Percentiles rank a stretch among this genome's conserved stretches.
Evolutionary conservation across 2,329 filamentous ascomycete genomes (phyloP).

Genomic region (Coniochaeta sp.): DNA sequence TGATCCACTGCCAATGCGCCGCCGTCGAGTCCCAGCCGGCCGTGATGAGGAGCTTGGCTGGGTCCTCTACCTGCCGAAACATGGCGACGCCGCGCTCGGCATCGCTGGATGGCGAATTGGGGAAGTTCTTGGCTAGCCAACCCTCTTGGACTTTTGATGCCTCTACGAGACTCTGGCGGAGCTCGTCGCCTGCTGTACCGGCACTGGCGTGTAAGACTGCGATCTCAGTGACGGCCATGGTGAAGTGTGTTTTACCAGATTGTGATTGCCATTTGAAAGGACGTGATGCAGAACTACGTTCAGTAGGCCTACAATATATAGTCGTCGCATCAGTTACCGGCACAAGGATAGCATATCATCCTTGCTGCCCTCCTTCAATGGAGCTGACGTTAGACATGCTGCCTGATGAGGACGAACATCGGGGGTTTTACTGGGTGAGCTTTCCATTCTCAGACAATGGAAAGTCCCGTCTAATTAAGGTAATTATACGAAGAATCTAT

Average conservation of each 20-base stretch:
- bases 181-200: slow-evolving; percentile 21
- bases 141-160: slow-evolving; percentile 27
- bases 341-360: no score
- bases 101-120: slow-evolving; percentile 26
- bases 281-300: neutral
- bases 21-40: slow-evolving; percentile 35
- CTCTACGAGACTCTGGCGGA: slow-evolving; percentile 23
- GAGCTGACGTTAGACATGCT: neutral
- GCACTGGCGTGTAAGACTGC: slow-evolving; percentile 24
- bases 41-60: slow-evolving; percentile 31
- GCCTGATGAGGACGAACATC: no score
- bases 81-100: slow-evolving; percentile 23
- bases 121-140: slow-evolving; percentile 28
- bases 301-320: neutral
- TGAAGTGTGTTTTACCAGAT: neutral
- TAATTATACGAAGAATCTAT: no score
- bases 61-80: slow-evolving; percentile 27
- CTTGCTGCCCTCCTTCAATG: neutral
- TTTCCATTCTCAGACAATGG: no score
- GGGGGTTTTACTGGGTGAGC: no score
- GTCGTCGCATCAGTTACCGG: no score
- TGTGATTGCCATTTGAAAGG: neutral
- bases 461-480: no score
- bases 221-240: slow-evolving; percentile 32
- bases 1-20: slow-evolving; percentile 35